These are phyloP conservation scores for Fusarium stilboides DNA, from an alignment of 2,329 filamentous ascomycete genomes.

Conservation along the genomic window DNA sequence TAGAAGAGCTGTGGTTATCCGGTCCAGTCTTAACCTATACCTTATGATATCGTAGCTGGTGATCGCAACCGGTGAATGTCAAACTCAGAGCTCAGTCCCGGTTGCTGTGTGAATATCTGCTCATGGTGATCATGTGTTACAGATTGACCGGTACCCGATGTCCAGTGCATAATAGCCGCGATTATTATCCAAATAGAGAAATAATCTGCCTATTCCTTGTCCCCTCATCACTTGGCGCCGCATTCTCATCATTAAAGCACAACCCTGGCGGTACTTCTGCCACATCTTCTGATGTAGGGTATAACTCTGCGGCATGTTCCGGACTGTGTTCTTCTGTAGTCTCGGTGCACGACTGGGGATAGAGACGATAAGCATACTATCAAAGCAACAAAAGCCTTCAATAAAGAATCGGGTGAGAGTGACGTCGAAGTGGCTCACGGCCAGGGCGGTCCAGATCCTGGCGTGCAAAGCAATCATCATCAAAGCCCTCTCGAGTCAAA, in stretches of 20 bases:
- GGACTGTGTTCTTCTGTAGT: neutral
- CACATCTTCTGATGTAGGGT: conserved; percentile 3
- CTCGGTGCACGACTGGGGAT: neutral
- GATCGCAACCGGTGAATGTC: neutral
- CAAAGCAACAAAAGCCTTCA: neutral
- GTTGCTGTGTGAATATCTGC: neutral
- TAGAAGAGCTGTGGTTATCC: neutral
- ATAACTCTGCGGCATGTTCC: neutral
- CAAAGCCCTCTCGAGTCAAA: conserved; percentile 10
- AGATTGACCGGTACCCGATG: neutral
- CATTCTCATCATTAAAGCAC: neutral
- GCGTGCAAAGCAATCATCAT: conserved; percentile 2
- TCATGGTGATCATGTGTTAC: neutral
- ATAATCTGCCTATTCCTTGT: conserved; percentile 3
- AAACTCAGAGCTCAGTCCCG: neutral
- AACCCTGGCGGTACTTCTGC: neutral
- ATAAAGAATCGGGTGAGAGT: conserved; percentile 13
- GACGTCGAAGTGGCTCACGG: neutral
- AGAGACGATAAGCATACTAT: neutral
- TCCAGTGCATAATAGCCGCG: neutral
- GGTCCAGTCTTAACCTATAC: conserved; percentile 7
- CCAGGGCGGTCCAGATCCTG: conserved; percentile 12
- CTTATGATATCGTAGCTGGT: neutral
- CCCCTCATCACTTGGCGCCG: neutral
- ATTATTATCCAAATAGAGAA: conserved; percentile 3